Evolutionary conservation across 371 early-diverging fungal species (phyloP).

Genomic region (Lichtheimia ornata): DNA sequence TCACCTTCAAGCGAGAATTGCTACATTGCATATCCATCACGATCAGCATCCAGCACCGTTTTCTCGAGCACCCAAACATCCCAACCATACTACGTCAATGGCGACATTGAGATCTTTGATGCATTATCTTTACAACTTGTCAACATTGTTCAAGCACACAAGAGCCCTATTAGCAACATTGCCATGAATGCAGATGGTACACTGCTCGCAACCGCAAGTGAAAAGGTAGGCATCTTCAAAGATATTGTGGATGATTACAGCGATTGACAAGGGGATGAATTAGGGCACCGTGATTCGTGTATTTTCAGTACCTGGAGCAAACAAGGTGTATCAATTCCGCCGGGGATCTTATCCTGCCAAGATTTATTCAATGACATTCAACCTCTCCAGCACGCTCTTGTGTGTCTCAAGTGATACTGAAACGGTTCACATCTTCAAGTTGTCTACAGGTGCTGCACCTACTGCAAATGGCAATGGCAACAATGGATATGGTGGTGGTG

Average conservation of each 20-base stretch:
- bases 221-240: constrained; percentile 65
- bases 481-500: constrained; percentile 1
- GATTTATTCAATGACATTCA: constrained; percentile 93
- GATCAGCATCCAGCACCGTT: constrained; percentile 51
- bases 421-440: constrained; percentile 94
- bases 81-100: constrained; percentile 40
- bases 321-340: constrained; percentile 93
- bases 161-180: constrained; percentile 81
- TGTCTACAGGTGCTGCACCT: constrained; percentile 33
- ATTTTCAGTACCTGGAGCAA: constrained; percentile 85
- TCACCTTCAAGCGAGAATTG: constrained; percentile 94
- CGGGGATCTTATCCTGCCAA: constrained; percentile 91
- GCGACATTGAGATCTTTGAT: constrained; percentile 91
- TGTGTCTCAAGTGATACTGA: constrained; percentile 92
- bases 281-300: constrained; percentile 97
- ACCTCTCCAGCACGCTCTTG: constrained; percentile 76
- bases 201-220: constrained; percentile 92
- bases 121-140: constrained; percentile 83
- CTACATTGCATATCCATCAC: constrained; percentile 90
- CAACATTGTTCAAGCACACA: constrained; percentile 93
- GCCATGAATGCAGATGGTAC: constrained; percentile 90
- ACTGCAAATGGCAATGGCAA: constrained; percentile 9
- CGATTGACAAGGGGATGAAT: background rate
- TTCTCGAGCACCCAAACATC: constrained; percentile 20
- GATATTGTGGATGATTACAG: background rate